Evolutionary conservation across 352 stramenopile species (phyloP).

Genomic region (Globisporangium camurandrum): DNA sequence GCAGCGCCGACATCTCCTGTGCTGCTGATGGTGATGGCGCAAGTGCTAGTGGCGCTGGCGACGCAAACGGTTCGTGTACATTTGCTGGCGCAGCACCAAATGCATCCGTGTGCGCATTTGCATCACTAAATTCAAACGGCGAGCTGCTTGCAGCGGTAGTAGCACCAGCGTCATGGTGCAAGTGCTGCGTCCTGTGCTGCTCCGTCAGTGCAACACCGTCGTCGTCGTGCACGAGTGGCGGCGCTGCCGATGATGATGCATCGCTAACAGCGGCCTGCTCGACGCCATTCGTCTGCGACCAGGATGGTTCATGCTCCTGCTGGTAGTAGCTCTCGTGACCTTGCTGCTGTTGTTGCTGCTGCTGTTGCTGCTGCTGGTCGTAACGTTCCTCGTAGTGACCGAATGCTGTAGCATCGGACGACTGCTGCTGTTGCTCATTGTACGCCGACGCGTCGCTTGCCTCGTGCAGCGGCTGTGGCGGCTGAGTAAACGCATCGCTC

Average conservation of each 20-base stretch:
- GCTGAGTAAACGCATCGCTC: constrained; percentile 5
- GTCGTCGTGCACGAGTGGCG: background rate
- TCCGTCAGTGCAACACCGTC: too few relatives aligned
- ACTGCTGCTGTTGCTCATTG: constrained; percentile 15
- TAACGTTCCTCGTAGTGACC: too few relatives aligned
- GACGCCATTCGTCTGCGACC: constrained; percentile 7
- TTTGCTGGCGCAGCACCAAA: too few relatives aligned
- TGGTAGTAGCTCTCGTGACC: constrained; percentile 13
- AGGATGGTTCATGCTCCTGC: constrained; percentile 13
- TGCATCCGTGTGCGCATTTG: too few relatives aligned
- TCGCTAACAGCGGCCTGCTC: constrained; percentile 1
- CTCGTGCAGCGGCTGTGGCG: constrained; percentile 23
- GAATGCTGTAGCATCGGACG: background rate
- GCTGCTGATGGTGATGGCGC: background rate
- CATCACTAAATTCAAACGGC: too few relatives aligned
- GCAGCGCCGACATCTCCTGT: too few relatives aligned
- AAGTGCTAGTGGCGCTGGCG: background rate
- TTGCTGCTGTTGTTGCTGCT: constrained; percentile 10
- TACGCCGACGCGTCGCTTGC: constrained; percentile 31
- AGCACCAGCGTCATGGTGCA: too few relatives aligned
- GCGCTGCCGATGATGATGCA: background rate
- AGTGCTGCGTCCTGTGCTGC: too few relatives aligned
- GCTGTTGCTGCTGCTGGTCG: background rate
- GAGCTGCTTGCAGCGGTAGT: too few relatives aligned
- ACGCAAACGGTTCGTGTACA: background rate